Base-by-base conservation (phyloP, 495 filamentous ascomycete species). In the Penicillium fimorum region DNA sequence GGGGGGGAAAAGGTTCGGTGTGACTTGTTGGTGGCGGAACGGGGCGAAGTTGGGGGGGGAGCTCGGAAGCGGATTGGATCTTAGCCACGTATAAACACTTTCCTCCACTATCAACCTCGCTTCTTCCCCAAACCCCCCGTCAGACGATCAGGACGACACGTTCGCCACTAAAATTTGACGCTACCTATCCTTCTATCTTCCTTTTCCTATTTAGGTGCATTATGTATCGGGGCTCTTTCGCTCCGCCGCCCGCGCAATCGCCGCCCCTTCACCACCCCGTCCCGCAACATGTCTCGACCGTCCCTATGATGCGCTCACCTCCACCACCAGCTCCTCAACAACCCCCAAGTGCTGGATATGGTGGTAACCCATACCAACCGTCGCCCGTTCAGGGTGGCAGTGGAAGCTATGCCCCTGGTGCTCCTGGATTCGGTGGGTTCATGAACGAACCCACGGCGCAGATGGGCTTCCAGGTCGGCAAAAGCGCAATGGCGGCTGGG, bases 221-320 rank as follows among this genome's bases (percentile, higher is more conserved):
- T 51, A 96, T 96, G 92, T 93, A 97, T 73, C 87, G 91, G 68
- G 77, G 82, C 59, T 79, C 82, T 46, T 96, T 91, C 75, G 86
- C 84, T 62, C 83, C 84, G 50, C 82, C 85, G 24, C 87, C 85
- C 41, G 87, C 89, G 54, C 88, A 90, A 63, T 96, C 94, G 60
- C 94, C 94, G 66, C 95, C 94, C 41, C 87, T 99, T 58, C 94
- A 99, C 75, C 94, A 99, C 72, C 94, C 94, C 27, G 92, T 97
- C 44, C 95, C 95, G 44, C 95, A 97, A 68, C 95, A 97, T 82
- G 92, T 97, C 53, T 96, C 95, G 61, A 96, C 92, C 47, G 95
- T 99, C 47, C 94, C 94, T n/a, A 92, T 97, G 76, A 88, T 99
- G 73, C 88, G 96, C 76, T 97, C 94, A 51, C 94, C 94, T 35